Evolutionary conservation across 2,329 filamentous ascomycete genomes (phyloP).

Genomic region (Xylaria sp.): DNA sequence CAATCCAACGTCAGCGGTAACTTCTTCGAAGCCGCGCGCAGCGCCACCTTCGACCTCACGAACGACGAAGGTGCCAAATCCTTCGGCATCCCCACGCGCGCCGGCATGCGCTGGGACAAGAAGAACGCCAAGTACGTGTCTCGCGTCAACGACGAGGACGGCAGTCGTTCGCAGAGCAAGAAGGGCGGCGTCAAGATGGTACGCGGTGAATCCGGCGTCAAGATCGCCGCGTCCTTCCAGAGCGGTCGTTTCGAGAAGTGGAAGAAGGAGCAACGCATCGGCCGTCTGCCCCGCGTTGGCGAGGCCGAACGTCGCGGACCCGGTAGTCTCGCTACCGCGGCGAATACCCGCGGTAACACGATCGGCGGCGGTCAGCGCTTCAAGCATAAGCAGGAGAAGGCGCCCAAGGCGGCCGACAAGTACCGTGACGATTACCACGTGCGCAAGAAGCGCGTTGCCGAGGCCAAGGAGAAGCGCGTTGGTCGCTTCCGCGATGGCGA

Average conservation of each 20-base stretch:
- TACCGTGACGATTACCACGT: slow-evolving; percentile 84
- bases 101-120: slow-evolving; percentile 91
- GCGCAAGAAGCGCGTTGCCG: slow-evolving; percentile 82
- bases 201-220: slow-evolving; percentile 84
- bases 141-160: slow-evolving; percentile 89
- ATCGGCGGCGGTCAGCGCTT: slow-evolving; percentile 46
- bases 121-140: slow-evolving; percentile 93
- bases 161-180: slow-evolving; percentile 51
- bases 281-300: slow-evolving; percentile 72
- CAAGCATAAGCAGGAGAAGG: slow-evolving; percentile 80
- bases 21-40: slow-evolving; percentile 83
- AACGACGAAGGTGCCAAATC: slow-evolving; percentile 78
- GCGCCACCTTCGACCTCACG: slow-evolving; percentile 84
- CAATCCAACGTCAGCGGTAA: slow-evolving; percentile 57
- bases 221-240: slow-evolving; percentile 91
- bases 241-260: slow-evolving; percentile 90
- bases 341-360: slow-evolving; percentile 34
- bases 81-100: slow-evolving; percentile 70
- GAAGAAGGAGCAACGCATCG: slow-evolving; percentile 80
- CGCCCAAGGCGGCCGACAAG: slow-evolving; percentile 90
- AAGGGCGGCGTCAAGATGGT: slow-evolving; percentile 61
- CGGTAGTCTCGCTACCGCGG: slow-evolving; percentile 24
- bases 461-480: slow-evolving; percentile 78
- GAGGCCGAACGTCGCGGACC: slow-evolving; percentile 60
- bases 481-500: slow-evolving; percentile 68